Percentiles rank a stretch among this genome's conserved stretches.
phyloP scores from a whole-genome alignment of 2,329 filamentous ascomycete species.

The Moelleriella libera region DNA sequence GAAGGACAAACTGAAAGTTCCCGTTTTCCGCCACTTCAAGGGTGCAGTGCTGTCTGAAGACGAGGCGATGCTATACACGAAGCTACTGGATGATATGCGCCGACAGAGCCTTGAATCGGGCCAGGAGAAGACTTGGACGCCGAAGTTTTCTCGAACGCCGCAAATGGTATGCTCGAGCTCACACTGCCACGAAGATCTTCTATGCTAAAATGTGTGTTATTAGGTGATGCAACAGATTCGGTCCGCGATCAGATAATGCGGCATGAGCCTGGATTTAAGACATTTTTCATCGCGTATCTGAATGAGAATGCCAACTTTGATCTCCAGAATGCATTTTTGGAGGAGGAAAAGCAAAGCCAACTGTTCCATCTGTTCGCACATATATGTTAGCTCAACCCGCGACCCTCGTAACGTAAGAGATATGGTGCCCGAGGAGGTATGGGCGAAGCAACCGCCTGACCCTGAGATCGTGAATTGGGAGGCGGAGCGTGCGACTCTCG shows the following conservation, averaged over 20 bases:
- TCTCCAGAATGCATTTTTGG: conserved; percentile 14
- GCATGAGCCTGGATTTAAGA: conserved; percentile 12
- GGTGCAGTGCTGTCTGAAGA: conserved; percentile 4
- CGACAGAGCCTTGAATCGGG: conserved; percentile 11
- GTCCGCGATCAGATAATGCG: conserved; percentile 15
- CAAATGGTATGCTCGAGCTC: background rate
- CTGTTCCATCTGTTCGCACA: conserved; percentile 5
- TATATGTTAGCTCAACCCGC: conserved; percentile 12
- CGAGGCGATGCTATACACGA: conserved; percentile 11
- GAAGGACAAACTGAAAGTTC: conserved; percentile 12
- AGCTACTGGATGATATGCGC: conserved; percentile 13
- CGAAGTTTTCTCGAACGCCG: conserved; percentile 7
- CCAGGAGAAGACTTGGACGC: conserved; percentile 7
- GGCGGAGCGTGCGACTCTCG: conserved; percentile 8
- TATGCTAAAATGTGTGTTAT: background rate
- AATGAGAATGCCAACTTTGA: conserved; percentile 15
- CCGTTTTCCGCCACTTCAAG: conserved; percentile 9
- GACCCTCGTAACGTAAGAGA: conserved; percentile 12
- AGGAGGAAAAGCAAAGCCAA: conserved; percentile 6
- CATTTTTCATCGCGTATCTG: conserved; percentile 13
- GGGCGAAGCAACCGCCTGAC: conserved; percentile 9
- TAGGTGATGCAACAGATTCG: conserved; percentile 11
- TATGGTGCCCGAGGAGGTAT: conserved; percentile 16
- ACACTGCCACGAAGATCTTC: background rate
- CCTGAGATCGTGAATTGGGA: conserved; percentile 12